These are phyloP conservation scores for Oryza punctata DNA, from an alignment of 176 grass and related monocot genomes.

Conservation along the genomic window DNA sequence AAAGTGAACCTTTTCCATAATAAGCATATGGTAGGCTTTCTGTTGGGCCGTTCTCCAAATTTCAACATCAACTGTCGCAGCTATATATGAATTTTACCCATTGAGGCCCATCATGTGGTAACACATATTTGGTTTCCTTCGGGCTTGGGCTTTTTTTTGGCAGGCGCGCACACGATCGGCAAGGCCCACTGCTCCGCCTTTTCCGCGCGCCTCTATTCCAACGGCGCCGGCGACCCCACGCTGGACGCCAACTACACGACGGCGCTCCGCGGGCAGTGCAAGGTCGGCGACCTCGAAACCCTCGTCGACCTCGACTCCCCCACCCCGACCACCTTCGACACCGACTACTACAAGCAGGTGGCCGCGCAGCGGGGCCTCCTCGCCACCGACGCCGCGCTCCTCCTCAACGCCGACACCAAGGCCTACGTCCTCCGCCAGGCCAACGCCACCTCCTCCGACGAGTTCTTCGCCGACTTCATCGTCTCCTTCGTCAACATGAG, in stretches of 20 bases:
- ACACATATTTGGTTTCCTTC: no score
- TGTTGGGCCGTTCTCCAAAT: no score
- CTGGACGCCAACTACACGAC: slow-evolving; percentile 49
- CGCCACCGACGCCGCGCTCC: slow-evolving; percentile 47
- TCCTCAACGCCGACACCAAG: slow-evolving; percentile 22
- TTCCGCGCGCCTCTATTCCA: slow-evolving; percentile 39
- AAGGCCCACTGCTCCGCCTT: slow-evolving; percentile 51
- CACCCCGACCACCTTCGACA: slow-evolving; percentile 38
- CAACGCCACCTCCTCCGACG: slow-evolving; percentile 21
- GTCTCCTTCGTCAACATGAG: slow-evolving; percentile 41
- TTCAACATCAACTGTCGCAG: no score
- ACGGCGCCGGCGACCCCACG: slow-evolving; percentile 20
- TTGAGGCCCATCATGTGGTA: no score
- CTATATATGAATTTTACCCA: no score
- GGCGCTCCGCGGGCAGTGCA: slow-evolving; percentile 30
- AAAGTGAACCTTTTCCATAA: no score
- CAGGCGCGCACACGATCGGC: slow-evolving; percentile 59
- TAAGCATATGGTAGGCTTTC: no score
- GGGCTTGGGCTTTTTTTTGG: no score
- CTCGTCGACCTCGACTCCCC: slow-evolving; percentile 39
- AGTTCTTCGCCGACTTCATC: slow-evolving; percentile 53
- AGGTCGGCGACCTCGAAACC: slow-evolving; percentile 12
- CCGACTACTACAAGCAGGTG: slow-evolving; percentile 48
- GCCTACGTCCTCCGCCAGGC: slow-evolving; percentile 49
- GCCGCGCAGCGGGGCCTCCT: slow-evolving; percentile 33